Evolutionary conservation across 148 eudicot species (phyloP), one percentile per base, ranked within the genome.

Genomic region (Suaeda aralocaspica): DNA sequence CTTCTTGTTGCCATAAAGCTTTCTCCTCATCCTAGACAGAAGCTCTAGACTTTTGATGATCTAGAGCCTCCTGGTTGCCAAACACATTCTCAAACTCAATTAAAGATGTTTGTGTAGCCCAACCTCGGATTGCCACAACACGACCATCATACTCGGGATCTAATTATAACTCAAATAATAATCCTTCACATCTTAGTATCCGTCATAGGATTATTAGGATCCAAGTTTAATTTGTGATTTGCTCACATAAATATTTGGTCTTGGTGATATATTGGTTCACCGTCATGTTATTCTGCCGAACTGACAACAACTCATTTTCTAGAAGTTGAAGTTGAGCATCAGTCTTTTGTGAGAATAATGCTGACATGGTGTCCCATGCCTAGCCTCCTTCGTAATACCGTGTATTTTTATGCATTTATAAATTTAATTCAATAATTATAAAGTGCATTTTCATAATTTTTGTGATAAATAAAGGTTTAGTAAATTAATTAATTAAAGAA

Each of bases 31-130:
- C 66, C 42, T 39, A 3, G 42, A 39, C 9, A 9, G 42, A 39
- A 39, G 9, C 42, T 39, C 42, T 9, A 39, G n/a, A 66, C 48
- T 59, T 59, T n/a, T 74, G 34, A 11, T 67, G 65, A 6, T 67
- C 67, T 67, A 74, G 62, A 53, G 69, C 63, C 9, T 72, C 64
- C 39, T 55, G 55, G 63, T 41, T 73, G 14, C 55, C 70, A 21
- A 73, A 51, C 24, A 65, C 41, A 31, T 42, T 53, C 42, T 73
- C 64, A 25, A 73, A 60, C 70, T 73, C 53, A 4, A 36, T 41
- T 2, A 73, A 42, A 15, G 69, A 22, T 9, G 76, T 41, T 53
- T 63, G 59, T 26, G 42, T 39, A 39, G 42, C 42, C 42, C 42
- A 39, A 39, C 42, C 5, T 39, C 9, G 42, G 42, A 39, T 39